Base-by-base conservation (phyloP, 225 moss, liverwort and hornwort genomes). In the Polytrichum formosum region DNA sequence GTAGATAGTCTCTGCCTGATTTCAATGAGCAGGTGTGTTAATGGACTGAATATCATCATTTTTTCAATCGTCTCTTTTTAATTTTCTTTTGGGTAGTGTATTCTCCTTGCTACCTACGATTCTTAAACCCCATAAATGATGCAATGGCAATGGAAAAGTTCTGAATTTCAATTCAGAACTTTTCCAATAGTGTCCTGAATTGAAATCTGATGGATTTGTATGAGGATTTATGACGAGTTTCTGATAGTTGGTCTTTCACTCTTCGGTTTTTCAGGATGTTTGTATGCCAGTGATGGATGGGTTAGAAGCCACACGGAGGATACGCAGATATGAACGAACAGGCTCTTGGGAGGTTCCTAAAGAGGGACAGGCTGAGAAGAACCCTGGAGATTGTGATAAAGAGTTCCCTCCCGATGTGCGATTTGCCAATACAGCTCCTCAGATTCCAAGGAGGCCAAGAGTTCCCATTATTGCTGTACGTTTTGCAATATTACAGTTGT, bases 381-480 rank as follows among this genome's bases (percentile, higher is more conserved):
- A n/a, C 63, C 65, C 69, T 62, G 76, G 64, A 68, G 68, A 25
- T 65, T 63, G 78, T 46, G 37, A 62, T 18, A 7, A 72, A n/a
- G 54, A 28, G 23, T 58, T 55, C 56, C 62, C 70, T 30, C 65
- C 54, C 53, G 63, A 72, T 25, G 72, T 63, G 61, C 26, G 27
- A 55, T 55, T 29, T 27, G 60, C 61, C 18, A 62, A 17, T 46
- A 55, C 55, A 28, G 33, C 69, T 65, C 70, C 73, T 74, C 69
- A 65, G 62, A 77, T 64, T 66, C 62, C 55, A 35, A 7, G 2
- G 53, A 68, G 80, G 21, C 82, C 53, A 64, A 84, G 84, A 74
- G 83, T 78, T 67, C 94, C 91, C 66, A 94, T 94, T 70, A 88
- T 94, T 72, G 94, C 94, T 61, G 91, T 94, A 76, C 64, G 86